Percentiles rank a stretch among this genome's conserved stretches.
phyloP scores from a whole-genome alignment of 1,284 basidiomycete genomes.

The Trichosporon sp. region DNA sequence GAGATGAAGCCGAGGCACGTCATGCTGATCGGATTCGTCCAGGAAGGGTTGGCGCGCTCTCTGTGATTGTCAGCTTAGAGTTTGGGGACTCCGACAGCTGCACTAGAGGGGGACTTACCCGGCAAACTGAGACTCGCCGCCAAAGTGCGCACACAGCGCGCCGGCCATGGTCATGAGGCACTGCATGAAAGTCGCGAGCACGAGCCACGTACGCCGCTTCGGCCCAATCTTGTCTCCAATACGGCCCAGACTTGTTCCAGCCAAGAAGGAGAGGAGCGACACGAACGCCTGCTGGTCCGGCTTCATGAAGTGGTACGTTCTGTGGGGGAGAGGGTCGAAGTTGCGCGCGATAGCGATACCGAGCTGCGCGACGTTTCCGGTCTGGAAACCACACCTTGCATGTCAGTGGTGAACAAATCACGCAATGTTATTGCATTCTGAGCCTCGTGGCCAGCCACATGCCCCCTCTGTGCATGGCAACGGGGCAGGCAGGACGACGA shows the following conservation, averaged over 20 bases:
- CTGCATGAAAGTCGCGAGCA: slow-evolving; percentile 71
- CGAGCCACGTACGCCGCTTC: slow-evolving; percentile 74
- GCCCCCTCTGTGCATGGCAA: not conserved
- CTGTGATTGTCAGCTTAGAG: slow-evolving; percentile 37
- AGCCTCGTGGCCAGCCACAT: not conserved
- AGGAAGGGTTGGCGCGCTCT: slow-evolving; percentile 62
- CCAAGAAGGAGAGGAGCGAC: slow-evolving; percentile 70
- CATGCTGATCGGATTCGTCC: slow-evolving; percentile 69
- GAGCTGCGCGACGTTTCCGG: slow-evolving; percentile 61
- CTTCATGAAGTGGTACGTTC: slow-evolving; percentile 66
- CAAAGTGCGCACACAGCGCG: slow-evolving; percentile 66
- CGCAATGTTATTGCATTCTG: not conserved
- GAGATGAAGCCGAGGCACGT: slow-evolving; percentile 78
- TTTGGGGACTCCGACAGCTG: too few relatives aligned
- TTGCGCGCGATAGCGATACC: slow-evolving; percentile 66
- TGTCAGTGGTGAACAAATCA: not conserved
- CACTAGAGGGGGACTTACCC: slow-evolving; percentile 22
- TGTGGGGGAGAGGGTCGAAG: slow-evolving; percentile 62
- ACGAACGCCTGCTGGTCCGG: slow-evolving; percentile 79
- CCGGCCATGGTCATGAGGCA: slow-evolving; percentile 72
- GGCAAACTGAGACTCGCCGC: slow-evolving; percentile 61
- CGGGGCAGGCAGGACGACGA: not conserved
- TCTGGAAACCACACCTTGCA: slow-evolving; percentile 55
- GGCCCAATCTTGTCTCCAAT: slow-evolving; percentile 64
- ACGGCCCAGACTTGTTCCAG: slow-evolving; percentile 56